Evolutionary conservation across 139 green algal species (phyloP), one percentile per base, ranked within the genome.

Genomic region (Chlorokybus atmophyticus): DNA sequence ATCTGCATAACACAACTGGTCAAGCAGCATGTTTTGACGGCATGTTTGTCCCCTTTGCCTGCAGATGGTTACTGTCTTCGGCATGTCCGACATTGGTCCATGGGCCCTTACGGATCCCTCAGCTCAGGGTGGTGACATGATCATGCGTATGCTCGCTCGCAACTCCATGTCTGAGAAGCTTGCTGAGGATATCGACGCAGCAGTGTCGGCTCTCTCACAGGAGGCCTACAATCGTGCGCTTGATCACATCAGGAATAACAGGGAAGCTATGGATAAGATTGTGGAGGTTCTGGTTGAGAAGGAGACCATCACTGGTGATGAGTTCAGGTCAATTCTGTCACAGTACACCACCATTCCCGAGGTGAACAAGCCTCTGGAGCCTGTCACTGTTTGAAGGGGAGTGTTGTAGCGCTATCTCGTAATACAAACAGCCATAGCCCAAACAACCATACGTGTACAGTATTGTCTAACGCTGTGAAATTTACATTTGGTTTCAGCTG

Each of bases 1-100:
- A n/a, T n/a, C n/a, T n/a, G n/a, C n/a, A n/a, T n/a, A n/a, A n/a
- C n/a, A n/a, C n/a, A n/a, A n/a, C n/a, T n/a, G n/a, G n/a, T n/a
- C n/a, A n/a, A n/a, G n/a, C n/a, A n/a, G n/a, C n/a, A n/a, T n/a
- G n/a, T n/a, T n/a, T n/a, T n/a, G n/a, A n/a, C n/a, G n/a, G n/a
- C n/a, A n/a, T n/a, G n/a, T n/a, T n/a, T n/a, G n/a, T n/a, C n/a
- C n/a, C n/a, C n/a, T n/a, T n/a, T 63, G 50, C 19, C 6, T 62
- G 53, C 83, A 93, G 73, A 97, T 97, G 90, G 90, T 98, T 10
- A 90, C 94, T 62, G 93, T 91, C 72, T 98, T 96, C 62, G 91
- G 91, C 63, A 97, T 98, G 83, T 87, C 71, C 29, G 85, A 96
- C 70, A 94, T 98, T 52, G 91, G 91, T 35, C 91, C 89, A 14